These are phyloP conservation scores for Lactarius tabidus DNA, from an alignment of 768 basidiomycete genomes.

Conservation along the genomic window DNA sequence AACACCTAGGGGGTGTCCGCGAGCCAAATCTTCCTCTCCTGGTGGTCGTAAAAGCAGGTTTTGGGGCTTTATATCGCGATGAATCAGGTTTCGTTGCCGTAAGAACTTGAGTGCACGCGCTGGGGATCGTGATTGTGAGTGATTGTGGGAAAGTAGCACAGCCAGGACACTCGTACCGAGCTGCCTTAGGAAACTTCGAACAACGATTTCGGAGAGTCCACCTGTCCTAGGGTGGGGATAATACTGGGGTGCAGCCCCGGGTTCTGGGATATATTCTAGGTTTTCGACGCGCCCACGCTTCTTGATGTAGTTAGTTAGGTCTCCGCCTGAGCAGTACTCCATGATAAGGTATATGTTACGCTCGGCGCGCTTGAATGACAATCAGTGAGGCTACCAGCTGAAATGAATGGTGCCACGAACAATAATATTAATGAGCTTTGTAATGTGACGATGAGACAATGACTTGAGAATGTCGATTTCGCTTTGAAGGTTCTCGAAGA, in stretches of 20 bases:
- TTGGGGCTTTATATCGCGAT: constrained; percentile 98
- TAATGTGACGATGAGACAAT: constrained; percentile 89
- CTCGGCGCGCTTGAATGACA: constrained; percentile 50
- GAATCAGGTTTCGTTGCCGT: constrained; percentile 83
- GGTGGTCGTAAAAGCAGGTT: constrained; percentile 89
- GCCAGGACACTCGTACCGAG: constrained; percentile 50
- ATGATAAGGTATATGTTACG: constrained; percentile 90
- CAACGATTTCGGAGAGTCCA: constrained; percentile 85
- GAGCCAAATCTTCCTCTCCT: constrained; percentile 68
- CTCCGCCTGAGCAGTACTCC: constrained; percentile 95
- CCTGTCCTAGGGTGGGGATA: constrained; percentile 91
- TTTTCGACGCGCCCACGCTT: constrained; percentile 91
- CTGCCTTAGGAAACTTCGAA: constrained; percentile 89
- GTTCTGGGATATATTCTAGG: constrained; percentile 72
- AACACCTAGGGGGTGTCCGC: constrained; percentile 87
- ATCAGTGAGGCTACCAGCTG: constrained; percentile 5
- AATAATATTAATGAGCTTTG: constrained; percentile 87
- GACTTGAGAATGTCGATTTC: constrained; percentile 97
- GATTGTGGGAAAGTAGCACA: background rate
- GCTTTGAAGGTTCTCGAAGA: constrained; percentile 96
- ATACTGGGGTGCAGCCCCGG: constrained; percentile 68
- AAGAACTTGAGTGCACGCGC: constrained; percentile 93
- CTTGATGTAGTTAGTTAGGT: constrained; percentile 96
- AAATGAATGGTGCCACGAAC: constrained; percentile 41
- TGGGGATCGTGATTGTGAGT: constrained; percentile 31